Conservation (phyloP, 2,329 filamentous ascomycete genomes). For the Colletotrichum falcatum region DNA sequence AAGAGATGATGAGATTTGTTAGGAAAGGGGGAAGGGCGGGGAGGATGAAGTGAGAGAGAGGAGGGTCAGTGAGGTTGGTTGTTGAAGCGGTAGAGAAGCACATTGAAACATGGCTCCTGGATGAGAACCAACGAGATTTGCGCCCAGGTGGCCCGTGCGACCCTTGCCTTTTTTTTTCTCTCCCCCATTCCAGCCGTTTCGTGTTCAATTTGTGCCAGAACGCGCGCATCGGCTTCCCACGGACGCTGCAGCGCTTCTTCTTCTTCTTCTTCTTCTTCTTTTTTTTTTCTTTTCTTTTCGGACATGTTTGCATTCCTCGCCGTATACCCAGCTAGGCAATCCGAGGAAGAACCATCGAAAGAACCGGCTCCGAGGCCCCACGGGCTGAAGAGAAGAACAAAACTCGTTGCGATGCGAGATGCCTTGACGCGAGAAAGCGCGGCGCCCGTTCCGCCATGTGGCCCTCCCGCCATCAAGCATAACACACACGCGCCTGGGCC, state of each 20-base stretch:
- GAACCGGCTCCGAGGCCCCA: neutral
- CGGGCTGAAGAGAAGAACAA: neutral
- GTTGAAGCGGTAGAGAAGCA: slow-evolving; percentile 5
- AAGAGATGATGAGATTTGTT: neutral
- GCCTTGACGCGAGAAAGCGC: neutral
- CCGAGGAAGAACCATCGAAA: too few species aligned
- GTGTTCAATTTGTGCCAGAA: neutral
- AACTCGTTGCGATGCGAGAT: neutral
- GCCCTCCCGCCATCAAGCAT: neutral
- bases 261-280: neutral
- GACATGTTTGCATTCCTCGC: neutral
- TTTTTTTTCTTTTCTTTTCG: too few species aligned
- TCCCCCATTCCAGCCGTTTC: neutral
- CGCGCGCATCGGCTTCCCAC: neutral
- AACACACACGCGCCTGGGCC: neutral
- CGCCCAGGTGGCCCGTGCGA: slow-evolving; percentile 23
- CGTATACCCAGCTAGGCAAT: too few species aligned
- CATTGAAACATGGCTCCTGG: slow-evolving; percentile 27
- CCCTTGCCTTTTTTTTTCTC: slow-evolving; percentile 2
- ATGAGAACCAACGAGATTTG: slow-evolving; percentile 23
- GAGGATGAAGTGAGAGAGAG: slow-evolving; percentile 12
- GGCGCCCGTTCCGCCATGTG: neutral
- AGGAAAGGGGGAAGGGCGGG: slow-evolving; percentile 2
- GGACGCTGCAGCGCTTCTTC: neutral
- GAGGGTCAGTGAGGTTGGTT: slow-evolving; percentile 19